These are phyloP conservation scores for Cladosporium austrohemisphaericum DNA, from an alignment of 2,329 filamentous ascomycete species.

Conservation along the genomic window DNA sequence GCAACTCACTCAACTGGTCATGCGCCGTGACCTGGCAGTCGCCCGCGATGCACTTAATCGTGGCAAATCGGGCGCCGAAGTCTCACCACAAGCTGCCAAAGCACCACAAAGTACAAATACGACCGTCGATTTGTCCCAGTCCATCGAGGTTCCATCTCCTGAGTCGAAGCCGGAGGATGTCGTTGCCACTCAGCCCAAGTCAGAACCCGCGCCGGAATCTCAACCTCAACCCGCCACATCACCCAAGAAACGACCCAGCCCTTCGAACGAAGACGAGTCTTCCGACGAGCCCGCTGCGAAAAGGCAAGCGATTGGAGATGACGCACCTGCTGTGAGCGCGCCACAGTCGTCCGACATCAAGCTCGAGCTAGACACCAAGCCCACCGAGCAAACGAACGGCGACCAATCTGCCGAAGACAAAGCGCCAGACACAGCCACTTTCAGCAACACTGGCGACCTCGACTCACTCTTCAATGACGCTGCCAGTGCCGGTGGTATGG, in stretches of 20 bases:
- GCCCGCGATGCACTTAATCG: too few relatives aligned
- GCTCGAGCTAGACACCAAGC: slow-evolving; percentile 12
- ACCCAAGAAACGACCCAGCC: slow-evolving; percentile 5
- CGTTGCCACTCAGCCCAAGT: slow-evolving; percentile 8
- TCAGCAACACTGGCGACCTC: slow-evolving; percentile 30
- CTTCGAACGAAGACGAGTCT: slow-evolving; percentile 4
- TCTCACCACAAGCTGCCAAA: background rate
- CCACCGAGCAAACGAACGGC: slow-evolving; percentile 8
- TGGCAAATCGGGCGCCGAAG: slow-evolving; percentile 17
- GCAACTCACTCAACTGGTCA: slow-evolving; percentile 31
- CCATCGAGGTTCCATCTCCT: background rate
- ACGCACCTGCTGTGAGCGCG: background rate
- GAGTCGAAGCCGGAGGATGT: background rate
- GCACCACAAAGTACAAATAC: background rate
- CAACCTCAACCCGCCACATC: background rate
- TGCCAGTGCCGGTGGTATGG: slow-evolving; percentile 18
- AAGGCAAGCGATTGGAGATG: slow-evolving; percentile 8
- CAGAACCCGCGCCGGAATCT: background rate
- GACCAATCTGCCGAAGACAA: slow-evolving; percentile 21
- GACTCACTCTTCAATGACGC: slow-evolving; percentile 35
- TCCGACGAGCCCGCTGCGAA: background rate
- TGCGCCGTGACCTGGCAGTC: slow-evolving; percentile 35
- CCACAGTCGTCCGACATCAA: background rate
- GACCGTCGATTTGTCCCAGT: background rate
- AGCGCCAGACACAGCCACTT: slow-evolving; percentile 24